Evolutionary conservation across 306 rosid species (phyloP).

Genomic region (Inga laurina): DNA sequence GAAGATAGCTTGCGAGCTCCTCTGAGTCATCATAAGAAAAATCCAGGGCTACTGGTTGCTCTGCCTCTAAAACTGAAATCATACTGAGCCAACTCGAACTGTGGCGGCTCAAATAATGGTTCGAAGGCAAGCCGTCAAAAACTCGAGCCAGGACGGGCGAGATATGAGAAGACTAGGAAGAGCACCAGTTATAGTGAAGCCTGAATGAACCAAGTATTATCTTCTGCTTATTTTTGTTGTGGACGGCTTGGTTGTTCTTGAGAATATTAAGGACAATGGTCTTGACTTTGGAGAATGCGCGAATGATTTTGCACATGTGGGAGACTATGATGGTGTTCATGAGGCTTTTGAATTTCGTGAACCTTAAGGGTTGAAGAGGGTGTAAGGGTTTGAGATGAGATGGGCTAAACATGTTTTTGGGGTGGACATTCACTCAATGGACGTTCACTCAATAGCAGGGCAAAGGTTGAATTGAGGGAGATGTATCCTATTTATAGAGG

Average conservation of each 20-base stretch:
- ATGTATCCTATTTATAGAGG: no score
- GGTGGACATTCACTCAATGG: no score
- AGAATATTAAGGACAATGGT: conserved; percentile 33
- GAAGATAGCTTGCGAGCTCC: conserved; percentile 70
- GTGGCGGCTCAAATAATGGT: conserved; percentile 41
- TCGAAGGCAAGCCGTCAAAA: conserved; percentile 37
- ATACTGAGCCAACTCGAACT: conserved; percentile 47
- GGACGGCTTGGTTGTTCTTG: conserved; percentile 37
- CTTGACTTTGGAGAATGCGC: conserved; percentile 60
- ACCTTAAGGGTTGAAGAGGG: conserved; percentile 49
- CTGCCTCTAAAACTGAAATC: conserved; percentile 6
- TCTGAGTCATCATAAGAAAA: conserved; percentile 30
- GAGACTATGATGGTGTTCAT: conserved; percentile 66
- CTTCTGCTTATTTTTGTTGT: conserved; percentile 36
- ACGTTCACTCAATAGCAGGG: no score
- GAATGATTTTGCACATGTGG: conserved; percentile 54
- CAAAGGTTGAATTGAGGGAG: no score
- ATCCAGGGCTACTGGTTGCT: conserved; percentile 1
- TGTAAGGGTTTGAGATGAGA: conserved; percentile 43
- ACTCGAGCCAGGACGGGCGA: conserved; percentile 56
- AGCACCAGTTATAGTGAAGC: conserved; percentile 87
- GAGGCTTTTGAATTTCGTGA: conserved; percentile 60
- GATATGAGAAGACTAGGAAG: conserved; percentile 61
- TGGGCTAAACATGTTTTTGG: conserved; percentile 49
- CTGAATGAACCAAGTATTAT: conserved; percentile 79